Conservation (phyloP, 148 eudicot genomes). For the Salicornia ramosissima region DNA sequence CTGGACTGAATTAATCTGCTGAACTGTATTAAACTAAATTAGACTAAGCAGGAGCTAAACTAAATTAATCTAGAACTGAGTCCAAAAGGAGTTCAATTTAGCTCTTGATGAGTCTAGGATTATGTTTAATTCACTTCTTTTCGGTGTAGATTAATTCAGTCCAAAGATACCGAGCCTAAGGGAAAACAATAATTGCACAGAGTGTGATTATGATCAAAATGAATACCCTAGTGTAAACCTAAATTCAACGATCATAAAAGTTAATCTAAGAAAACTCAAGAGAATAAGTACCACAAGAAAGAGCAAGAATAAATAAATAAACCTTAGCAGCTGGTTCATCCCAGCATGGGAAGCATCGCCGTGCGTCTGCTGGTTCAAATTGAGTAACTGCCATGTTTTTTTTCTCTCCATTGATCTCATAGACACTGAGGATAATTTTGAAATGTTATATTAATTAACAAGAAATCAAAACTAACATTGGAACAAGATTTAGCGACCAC, state of each 20-base stretch:
- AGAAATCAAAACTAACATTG: neutral
- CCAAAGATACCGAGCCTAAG: neutral
- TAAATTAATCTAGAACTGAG: no score
- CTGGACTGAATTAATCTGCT: no score
- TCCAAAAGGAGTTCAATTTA: no score
- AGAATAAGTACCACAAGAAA: neutral
- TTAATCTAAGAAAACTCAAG: neutral
- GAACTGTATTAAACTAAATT: no score
- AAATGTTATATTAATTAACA: neutral
- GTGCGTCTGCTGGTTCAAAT: constrained; percentile 95
- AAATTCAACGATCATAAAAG: neutral
- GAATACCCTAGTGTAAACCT: neutral
- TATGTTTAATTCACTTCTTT: neutral
- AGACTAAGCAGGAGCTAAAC: no score
- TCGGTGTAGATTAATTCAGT: neutral
- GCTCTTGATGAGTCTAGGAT: no score
- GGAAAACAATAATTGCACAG: neutral
- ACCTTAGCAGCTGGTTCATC: constrained; percentile 99
- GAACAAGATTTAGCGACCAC: neutral
- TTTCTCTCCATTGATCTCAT: constrained; percentile 78
- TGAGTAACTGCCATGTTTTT: constrained; percentile 96
- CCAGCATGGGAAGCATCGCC: constrained; percentile 98
- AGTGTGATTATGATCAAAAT: neutral
- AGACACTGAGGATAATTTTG: constrained; percentile 39
- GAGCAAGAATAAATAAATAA: constrained; percentile 9